Conservation (phyloP, 2,329 filamentous ascomycete species). For the Diatrype stigma region DNA sequence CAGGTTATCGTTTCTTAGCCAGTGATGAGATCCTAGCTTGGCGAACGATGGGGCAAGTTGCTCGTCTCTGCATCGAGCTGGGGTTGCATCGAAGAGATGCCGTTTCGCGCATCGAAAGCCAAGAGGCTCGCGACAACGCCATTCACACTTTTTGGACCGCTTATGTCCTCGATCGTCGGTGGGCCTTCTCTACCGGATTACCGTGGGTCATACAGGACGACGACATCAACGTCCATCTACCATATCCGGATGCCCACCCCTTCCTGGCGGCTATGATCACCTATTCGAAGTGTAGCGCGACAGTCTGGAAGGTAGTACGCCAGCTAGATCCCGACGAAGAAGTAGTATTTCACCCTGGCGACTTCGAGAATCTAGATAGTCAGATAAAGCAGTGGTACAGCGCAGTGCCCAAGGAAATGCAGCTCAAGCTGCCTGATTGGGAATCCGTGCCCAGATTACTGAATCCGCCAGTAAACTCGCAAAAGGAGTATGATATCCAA, state of each 20-base stretch:
- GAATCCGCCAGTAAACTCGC: conserved; percentile 33
- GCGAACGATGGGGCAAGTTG: conserved; percentile 79
- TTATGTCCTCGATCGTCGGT: conserved; percentile 79
- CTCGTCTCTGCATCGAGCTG: conserved; percentile 73
- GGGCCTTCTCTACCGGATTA: conserved; percentile 86
- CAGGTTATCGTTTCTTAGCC: conserved; percentile 74
- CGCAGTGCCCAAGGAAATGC: conserved; percentile 56
- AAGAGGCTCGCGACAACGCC: conserved; percentile 63
- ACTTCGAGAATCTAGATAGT: conserved; percentile 76
- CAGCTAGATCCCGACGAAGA: conserved; percentile 59
- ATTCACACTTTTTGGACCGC: conserved; percentile 80
- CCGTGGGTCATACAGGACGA: conserved; percentile 82
- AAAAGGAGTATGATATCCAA: conserved; percentile 59
- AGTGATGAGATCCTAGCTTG: conserved; percentile 85
- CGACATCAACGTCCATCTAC: conserved; percentile 76
- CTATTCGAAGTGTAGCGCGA: conserved; percentile 78
- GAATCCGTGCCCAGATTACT: conserved; percentile 29
- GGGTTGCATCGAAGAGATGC: conserved; percentile 79
- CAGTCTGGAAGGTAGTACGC: conserved; percentile 79
- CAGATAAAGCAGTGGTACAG: conserved; percentile 87
- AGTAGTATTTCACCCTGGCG: conserved; percentile 63
- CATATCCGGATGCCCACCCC: conserved; percentile 63
- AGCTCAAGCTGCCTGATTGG: conserved; percentile 56
- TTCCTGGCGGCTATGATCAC: conserved; percentile 82
- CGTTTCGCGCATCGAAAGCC: conserved; percentile 63